Conservation (phyloP, 2,329 filamentous ascomycete species). For the Trichoderma sp. region DNA sequence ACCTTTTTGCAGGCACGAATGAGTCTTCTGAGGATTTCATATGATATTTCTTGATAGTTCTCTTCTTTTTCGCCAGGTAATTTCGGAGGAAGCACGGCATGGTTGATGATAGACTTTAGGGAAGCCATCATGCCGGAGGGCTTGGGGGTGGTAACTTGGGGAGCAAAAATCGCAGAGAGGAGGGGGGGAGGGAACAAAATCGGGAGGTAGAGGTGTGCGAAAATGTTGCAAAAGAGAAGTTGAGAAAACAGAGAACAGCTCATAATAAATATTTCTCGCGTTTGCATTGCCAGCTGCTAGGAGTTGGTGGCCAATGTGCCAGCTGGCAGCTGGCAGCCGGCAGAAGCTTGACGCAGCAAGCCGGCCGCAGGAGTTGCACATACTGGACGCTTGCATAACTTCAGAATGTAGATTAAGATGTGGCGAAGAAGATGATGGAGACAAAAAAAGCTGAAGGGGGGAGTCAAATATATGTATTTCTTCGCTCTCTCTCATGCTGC, state of each 20-base stretch:
- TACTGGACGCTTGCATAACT: background rate
- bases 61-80: slow-evolving; percentile 20
- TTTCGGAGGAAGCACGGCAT: slow-evolving; percentile 28
- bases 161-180: background rate
- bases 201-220: background rate
- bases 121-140: slow-evolving; percentile 17
- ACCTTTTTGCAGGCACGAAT: slow-evolving; percentile 9
- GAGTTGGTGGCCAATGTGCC: background rate
- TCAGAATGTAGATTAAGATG: background rate
- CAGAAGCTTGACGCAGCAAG: background rate
- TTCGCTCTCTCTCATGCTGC: background rate
- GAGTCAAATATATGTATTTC: background rate
- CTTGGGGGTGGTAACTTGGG: background rate
- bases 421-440: background rate
- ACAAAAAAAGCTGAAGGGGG: background rate
- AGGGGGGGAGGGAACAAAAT: background rate
- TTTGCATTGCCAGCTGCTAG: background rate
- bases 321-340: background rate
- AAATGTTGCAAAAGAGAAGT: background rate
- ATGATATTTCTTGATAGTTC: background rate
- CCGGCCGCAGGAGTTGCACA: background rate
- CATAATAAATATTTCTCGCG: background rate
- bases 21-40: slow-evolving; percentile 21
- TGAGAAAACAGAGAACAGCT: background rate
- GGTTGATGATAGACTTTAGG: slow-evolving; percentile 24